Base-by-base conservation (phyloP, 306 rosid species). In the Cicer yamashitae region DNA sequence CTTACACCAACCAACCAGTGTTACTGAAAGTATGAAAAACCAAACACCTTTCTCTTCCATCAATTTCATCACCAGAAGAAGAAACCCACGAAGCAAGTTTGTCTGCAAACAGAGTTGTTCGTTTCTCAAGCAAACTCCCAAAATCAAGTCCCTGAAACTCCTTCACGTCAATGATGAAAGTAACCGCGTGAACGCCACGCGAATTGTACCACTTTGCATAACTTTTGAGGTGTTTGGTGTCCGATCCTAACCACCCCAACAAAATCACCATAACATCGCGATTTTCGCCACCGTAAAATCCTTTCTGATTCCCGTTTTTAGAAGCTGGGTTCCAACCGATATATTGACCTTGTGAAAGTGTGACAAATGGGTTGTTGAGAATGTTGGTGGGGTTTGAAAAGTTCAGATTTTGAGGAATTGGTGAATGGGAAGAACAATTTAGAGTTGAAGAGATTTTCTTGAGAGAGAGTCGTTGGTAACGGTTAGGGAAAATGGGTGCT, bases 1-100 rank as follows among this genome's bases (percentile, higher is more conserved):
- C 94, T 70, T 89, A 94, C 97, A 83, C 88, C 83, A 94, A 84
- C 97, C 97, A 94, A 82, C 98, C 98, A 11, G 97, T 94, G 47
- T 91, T 91, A 86, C 98, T 92, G 68, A 94, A 94, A 75, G 89
- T 83, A 68, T 94, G 98, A 75, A 94, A 91, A 45, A 92, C 70
- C 89, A 94, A 69, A 63, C 78, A 81, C 58, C 93, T 89, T 63
- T 90, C 89, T 44, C 87, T 86, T 7, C 96, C 91, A 44, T 67
- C 87, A 43, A 79, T 82, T 59, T 84, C 93, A 38, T 72, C 44
- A 13, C 67, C 73, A n/a, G n/a, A n/a, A 25, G 30, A 25, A 13
- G 91, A 87, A 0, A 87, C 79, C 97, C 96, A 94, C 1, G 84
- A 69, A 73, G 69, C 71, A 39, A 94, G 86, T 76, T 90, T 84